These are phyloP conservation scores for Nothophoma quercina DNA, from an alignment of 2,329 filamentous ascomycete species.

Conservation along the genomic window DNA sequence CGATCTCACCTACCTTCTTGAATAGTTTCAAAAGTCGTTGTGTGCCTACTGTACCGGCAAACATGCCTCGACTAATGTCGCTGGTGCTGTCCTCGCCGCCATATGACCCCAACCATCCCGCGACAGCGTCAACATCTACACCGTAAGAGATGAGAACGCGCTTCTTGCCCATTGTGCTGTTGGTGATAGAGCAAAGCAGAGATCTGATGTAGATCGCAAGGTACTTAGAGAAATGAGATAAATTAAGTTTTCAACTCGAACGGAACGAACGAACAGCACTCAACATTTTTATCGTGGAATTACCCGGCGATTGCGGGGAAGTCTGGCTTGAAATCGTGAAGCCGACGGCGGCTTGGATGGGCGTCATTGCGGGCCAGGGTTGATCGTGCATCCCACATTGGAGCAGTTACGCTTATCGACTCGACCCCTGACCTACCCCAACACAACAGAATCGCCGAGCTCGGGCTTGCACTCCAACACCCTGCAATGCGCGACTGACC, in stretches of 20 bases:
- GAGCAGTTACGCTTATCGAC: constrained; percentile 4
- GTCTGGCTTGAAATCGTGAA: constrained; percentile 9
- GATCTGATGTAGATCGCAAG: background rate
- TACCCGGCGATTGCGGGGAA: constrained; percentile 22
- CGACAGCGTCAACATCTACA: constrained; percentile 73
- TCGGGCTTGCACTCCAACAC: background rate
- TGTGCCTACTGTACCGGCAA: constrained; percentile 73
- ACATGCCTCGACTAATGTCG: constrained; percentile 74
- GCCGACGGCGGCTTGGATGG: constrained; percentile 13
- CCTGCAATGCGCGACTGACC: background rate
- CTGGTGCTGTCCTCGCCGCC: constrained; percentile 74
- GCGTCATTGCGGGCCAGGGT: constrained; percentile 12
- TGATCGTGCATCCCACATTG: background rate
- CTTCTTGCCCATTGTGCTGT: constrained; percentile 54
- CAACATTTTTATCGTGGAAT: constrained; percentile 11
- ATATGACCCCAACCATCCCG: constrained; percentile 78
- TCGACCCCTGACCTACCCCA: constrained; percentile 7
- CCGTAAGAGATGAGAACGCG: constrained; percentile 67
- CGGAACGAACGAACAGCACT: background rate
- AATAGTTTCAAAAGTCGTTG: constrained; percentile 74
- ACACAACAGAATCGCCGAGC: background rate
- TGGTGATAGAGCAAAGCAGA: background rate
- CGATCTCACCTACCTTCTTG: constrained; percentile 55
- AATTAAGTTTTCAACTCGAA: background rate
- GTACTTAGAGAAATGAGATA: background rate